phyloP scores from a whole-genome alignment of 116 monocot genomes.

The Dioscorea cayenensis region DNA sequence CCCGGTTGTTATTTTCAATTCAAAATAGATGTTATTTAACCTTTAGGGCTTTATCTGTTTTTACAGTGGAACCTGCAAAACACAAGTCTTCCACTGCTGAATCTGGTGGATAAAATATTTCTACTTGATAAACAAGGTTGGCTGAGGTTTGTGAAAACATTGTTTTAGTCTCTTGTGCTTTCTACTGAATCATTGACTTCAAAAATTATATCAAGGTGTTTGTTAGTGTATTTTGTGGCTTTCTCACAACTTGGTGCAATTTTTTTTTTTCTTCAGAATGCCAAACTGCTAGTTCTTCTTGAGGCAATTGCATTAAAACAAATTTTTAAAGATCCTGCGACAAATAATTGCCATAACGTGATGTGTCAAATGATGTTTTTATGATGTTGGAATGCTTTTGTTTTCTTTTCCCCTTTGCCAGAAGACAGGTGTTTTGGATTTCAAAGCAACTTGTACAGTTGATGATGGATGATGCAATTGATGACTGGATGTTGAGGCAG shows the following conservation, averaged over 20 bases:
- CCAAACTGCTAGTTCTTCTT: no score
- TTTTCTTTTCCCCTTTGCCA: conserved; percentile 19
- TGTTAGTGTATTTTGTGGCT: no score
- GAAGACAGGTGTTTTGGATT: conserved; percentile 96
- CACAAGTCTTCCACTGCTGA: conserved; percentile 86
- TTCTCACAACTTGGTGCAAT: no score
- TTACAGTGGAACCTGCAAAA: conserved; percentile 88
- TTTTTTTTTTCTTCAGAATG: no score
- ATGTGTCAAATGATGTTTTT: not conserved
- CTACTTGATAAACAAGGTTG: conserved; percentile 92
- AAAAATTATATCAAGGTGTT: no score
- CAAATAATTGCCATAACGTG: not conserved
- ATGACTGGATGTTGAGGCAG: conserved; percentile 91
- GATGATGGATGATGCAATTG: conserved; percentile 98
- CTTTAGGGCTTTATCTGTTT: not conserved
- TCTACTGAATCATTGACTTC: not conserved
- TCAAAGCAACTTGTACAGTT: conserved; percentile 97
- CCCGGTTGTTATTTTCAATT: not conserved
- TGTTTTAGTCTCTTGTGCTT: not conserved
- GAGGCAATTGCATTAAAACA: not conserved
- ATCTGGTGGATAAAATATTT: conserved; percentile 95
- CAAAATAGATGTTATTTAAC: not conserved
- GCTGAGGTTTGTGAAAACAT: conserved; percentile 55
- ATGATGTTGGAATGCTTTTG: not conserved
- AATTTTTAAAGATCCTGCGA: not conserved